Evolutionary conservation across 1,139 yeast species (phyloP).

Genomic region (Scheffersomyces titani): DNA sequence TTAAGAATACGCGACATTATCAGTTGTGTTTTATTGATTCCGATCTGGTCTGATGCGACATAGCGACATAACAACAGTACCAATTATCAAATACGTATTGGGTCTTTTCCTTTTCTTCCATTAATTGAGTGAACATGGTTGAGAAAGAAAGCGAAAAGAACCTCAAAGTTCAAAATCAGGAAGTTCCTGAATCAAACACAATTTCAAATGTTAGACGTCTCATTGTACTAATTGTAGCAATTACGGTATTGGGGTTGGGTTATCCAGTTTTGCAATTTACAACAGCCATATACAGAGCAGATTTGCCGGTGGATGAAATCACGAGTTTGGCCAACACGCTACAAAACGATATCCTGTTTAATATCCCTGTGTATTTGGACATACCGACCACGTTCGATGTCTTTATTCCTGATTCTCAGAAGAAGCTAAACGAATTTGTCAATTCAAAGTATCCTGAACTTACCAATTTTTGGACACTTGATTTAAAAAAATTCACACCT

Average conservation of each 20-base stretch:
- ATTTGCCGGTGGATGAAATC: slow-evolving; percentile 61
- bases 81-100: background rate
- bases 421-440: slow-evolving; percentile 26
- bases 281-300: slow-evolving; percentile 75
- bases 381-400: slow-evolving; percentile 26
- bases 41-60: background rate
- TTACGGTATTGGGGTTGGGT: slow-evolving; percentile 50
- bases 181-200: background rate
- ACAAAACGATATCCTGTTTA: slow-evolving; percentile 36
- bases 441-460: slow-evolving; percentile 21
- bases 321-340: slow-evolving; percentile 38
- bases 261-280: slow-evolving; percentile 72
- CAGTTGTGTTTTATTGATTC: background rate
- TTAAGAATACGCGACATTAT: background rate
- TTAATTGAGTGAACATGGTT: background rate
- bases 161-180: background rate
- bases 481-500: slow-evolving; percentile 17
- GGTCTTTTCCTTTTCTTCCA: background rate
- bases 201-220: slow-evolving; percentile 11
- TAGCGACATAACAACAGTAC: background rate
- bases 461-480: slow-evolving; percentile 28
- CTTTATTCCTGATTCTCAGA: slow-evolving; percentile 31
- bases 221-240: slow-evolving; percentile 34
- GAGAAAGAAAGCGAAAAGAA: background rate
- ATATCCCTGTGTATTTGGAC: slow-evolving; percentile 62